These are phyloP conservation scores for Fibroporia radiculosa DNA, from an alignment of 768 basidiomycete genomes.

Conservation along the genomic window DNA sequence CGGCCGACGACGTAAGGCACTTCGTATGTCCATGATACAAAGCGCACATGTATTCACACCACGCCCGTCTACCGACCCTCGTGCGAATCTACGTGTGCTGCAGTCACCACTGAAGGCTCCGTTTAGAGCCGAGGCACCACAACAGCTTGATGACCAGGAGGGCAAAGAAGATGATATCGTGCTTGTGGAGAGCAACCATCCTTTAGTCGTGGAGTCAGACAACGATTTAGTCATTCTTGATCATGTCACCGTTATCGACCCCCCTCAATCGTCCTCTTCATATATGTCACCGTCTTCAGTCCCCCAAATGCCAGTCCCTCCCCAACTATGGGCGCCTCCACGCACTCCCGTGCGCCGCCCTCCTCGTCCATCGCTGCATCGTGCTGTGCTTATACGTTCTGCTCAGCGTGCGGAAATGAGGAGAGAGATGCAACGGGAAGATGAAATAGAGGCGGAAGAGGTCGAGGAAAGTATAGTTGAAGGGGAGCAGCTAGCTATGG, in stretches of 20 bases:
- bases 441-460: conserved; percentile 44
- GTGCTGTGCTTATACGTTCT: conserved; percentile 62
- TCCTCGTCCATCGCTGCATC: conserved; percentile 47
- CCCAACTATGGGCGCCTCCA: conserved; percentile 8
- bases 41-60: conserved; percentile 71
- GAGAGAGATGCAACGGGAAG: conserved; percentile 42
- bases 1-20: conserved; percentile 27
- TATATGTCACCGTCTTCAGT: conserved; percentile 6
- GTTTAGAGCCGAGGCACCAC: conserved; percentile 8
- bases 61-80: conserved; percentile 47
- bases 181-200: conserved; percentile 58
- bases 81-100: conserved; percentile 56
- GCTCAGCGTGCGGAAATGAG: conserved; percentile 53
- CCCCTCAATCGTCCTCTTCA: conserved; percentile 5
- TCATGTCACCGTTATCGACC: conserved; percentile 38
- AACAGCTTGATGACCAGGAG: background rate
- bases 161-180: conserved; percentile 31
- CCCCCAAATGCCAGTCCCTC: conserved; percentile 6
- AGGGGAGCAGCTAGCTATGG: conserved; percentile 19
- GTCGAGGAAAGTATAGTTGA: conserved; percentile 30
- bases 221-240: conserved; percentile 64
- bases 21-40: conserved; percentile 70
- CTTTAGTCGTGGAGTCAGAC: conserved; percentile 63
- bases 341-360: conserved; percentile 20
- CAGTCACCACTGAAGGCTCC: conserved; percentile 44